Conservation (phyloP, 495 filamentous ascomycete species). For the Neurospora sp. region DNA sequence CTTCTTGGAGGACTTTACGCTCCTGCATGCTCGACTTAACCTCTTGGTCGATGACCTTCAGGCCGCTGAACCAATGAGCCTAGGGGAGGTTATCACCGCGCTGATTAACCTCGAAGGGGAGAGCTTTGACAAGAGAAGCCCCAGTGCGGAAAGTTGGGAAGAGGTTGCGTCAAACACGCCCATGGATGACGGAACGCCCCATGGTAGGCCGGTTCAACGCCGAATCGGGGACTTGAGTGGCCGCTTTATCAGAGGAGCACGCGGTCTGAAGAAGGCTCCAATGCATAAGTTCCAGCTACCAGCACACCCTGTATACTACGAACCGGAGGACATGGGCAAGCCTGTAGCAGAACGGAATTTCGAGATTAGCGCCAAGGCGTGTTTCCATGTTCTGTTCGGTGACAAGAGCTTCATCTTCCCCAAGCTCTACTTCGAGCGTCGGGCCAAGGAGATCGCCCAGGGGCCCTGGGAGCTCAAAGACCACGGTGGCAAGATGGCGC, state of each 20-base stretch:
- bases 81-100: slow-evolving; percentile 36
- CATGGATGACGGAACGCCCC: slow-evolving; percentile 43
- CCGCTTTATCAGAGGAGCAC: slow-evolving; percentile 33
- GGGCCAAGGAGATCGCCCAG: slow-evolving; percentile 72
- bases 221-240: slow-evolving; percentile 40
- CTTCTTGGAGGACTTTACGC: slow-evolving; percentile 76
- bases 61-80: slow-evolving; percentile 49
- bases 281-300: slow-evolving; percentile 76
- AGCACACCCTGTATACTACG: slow-evolving; percentile 68
- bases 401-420: slow-evolving; percentile 93
- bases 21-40: slow-evolving; percentile 76
- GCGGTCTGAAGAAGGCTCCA: slow-evolving; percentile 40
- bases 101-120: slow-evolving; percentile 53
- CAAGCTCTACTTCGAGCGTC: slow-evolving; percentile 75
- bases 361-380: slow-evolving; percentile 79
- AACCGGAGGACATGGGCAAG: slow-evolving; percentile 67
- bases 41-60: slow-evolving; percentile 70
- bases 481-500: slow-evolving; percentile 50
- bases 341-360: slow-evolving; percentile 65
- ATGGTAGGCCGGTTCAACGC: slow-evolving; percentile 30
- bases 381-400: slow-evolving; percentile 93
- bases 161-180: slow-evolving; percentile 61
- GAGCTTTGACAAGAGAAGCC: slow-evolving; percentile 45
- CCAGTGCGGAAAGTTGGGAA: slow-evolving; percentile 89
- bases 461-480: slow-evolving; percentile 70